A percentile compares a stretch with the other conserved stretches of the same genome.
phyloP scores from a whole-genome alignment of 2,329 filamentous ascomycete species.

The Magnaporthiopsis rhizophila region DNA sequence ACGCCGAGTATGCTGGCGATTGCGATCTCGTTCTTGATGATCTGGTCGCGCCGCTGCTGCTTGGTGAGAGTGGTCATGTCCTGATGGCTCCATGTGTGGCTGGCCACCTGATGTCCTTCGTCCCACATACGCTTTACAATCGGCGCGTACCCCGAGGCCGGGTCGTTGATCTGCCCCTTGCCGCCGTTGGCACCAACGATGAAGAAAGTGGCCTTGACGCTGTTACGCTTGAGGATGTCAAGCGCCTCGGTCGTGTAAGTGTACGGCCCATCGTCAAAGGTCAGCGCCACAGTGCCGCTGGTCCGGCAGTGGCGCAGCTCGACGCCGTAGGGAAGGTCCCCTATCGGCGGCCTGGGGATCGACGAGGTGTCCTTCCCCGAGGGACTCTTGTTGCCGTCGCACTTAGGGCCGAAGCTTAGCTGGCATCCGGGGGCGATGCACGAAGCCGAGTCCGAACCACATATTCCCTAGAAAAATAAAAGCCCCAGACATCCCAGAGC shows the following conservation, averaged over 20 bases:
- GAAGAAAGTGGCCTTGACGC: slow-evolving; percentile 28
- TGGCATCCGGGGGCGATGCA: slow-evolving; percentile 22
- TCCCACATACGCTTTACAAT: slow-evolving; percentile 30
- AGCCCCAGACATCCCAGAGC: not conserved
- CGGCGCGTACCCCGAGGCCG: slow-evolving; percentile 25
- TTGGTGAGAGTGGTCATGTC: slow-evolving; percentile 23
- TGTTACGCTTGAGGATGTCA: slow-evolving; percentile 24
- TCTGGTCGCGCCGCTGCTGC: slow-evolving; percentile 22
- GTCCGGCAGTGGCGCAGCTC: slow-evolving; percentile 25
- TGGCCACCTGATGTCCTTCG: slow-evolving; percentile 32
- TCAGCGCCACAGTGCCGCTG: slow-evolving; percentile 25
- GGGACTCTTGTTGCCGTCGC: slow-evolving; percentile 23
- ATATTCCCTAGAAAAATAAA: slow-evolving; percentile 21
- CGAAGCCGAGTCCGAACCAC: slow-evolving; percentile 21
- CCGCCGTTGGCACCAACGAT: slow-evolving; percentile 25
- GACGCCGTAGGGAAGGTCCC: slow-evolving; percentile 20
- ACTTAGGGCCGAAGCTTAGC: slow-evolving; percentile 20
- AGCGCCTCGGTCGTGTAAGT: slow-evolving; percentile 25
- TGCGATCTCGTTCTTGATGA: slow-evolving; percentile 31
- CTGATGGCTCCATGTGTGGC: slow-evolving; percentile 32
- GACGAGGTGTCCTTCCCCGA: slow-evolving; percentile 17
- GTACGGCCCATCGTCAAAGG: slow-evolving; percentile 29
- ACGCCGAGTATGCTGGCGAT: slow-evolving; percentile 26
- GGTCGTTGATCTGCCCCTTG: slow-evolving; percentile 26
- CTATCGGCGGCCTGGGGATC: slow-evolving; percentile 18